These are phyloP conservation scores for Calvatia gigantea DNA, from an alignment of 768 basidiomycete species.

Conservation along the genomic window DNA sequence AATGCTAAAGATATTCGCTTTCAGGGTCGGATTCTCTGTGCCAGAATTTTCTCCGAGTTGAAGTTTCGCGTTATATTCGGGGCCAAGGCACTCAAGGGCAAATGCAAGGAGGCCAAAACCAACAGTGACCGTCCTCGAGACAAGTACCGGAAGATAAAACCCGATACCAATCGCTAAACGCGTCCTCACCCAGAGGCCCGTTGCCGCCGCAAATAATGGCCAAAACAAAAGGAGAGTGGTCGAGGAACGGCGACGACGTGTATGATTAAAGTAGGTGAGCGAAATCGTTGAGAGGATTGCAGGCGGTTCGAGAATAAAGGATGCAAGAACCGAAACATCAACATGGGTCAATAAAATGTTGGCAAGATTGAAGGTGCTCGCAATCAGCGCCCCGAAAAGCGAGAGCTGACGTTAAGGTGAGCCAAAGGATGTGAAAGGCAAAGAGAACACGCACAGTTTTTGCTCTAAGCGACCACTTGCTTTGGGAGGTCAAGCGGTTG, in stretches of 20 bases:
- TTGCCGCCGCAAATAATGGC: slow-evolving; percentile 56
- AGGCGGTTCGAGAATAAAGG: slow-evolving; percentile 56
- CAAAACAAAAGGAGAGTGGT: slow-evolving; percentile 77
- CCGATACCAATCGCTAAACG: slow-evolving; percentile 27
- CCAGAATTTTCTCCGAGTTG: slow-evolving; percentile 27
- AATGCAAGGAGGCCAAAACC: slow-evolving; percentile 53
- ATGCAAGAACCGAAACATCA: slow-evolving; percentile 42
- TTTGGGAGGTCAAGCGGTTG: slow-evolving; percentile 39
- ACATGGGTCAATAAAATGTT: slow-evolving; percentile 32
- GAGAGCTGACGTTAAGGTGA: slow-evolving; percentile 34
- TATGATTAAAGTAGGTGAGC: slow-evolving; percentile 68
- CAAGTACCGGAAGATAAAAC: slow-evolving; percentile 32
- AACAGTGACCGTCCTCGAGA: slow-evolving; percentile 40
- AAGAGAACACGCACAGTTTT: slow-evolving; percentile 58
- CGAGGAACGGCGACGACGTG: slow-evolving; percentile 66
- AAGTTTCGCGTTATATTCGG: slow-evolving; percentile 41
- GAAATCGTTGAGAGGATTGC: slow-evolving; percentile 43
- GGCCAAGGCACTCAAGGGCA: slow-evolving; percentile 65
- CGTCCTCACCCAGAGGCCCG: slow-evolving; percentile 63
- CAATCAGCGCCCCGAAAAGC: slow-evolving; percentile 41
- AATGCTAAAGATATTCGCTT: slow-evolving; percentile 77
- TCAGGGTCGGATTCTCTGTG: slow-evolving; percentile 66
- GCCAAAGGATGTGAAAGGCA: not conserved
- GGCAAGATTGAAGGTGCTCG: slow-evolving; percentile 41
- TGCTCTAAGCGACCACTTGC: slow-evolving; percentile 45